Conservation (phyloP, 2,329 filamentous ascomycete species). For the Aspergillus sp. region DNA sequence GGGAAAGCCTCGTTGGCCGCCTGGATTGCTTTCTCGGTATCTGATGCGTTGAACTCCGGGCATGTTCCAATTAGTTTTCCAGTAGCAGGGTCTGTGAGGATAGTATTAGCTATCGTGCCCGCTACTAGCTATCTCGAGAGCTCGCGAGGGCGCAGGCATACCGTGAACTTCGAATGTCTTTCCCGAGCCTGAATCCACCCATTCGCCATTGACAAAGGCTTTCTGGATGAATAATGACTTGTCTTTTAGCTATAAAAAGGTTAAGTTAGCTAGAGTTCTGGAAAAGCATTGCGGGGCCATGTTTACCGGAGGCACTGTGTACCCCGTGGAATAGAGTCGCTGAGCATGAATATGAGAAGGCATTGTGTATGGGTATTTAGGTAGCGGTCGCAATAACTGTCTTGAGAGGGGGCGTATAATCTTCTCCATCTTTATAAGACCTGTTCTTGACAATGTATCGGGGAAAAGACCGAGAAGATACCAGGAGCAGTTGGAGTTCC, state of each 20-base stretch:
- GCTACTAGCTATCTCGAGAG: background rate
- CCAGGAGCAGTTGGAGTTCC: conserved; percentile 6
- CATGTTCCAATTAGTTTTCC: conserved; percentile 77
- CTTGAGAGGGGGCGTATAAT: conserved; percentile 36
- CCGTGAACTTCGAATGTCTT: conserved; percentile 87
- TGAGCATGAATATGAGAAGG: conserved; percentile 32
- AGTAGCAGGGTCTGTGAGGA: conserved; percentile 70
- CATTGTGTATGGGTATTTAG: conserved; percentile 37
- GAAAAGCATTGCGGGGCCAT: background rate
- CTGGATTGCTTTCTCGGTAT: conserved; percentile 77
- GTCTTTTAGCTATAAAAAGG: conserved; percentile 64
- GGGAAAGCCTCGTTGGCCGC: conserved; percentile 74
- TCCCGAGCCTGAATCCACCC: conserved; percentile 79
- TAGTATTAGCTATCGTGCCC: background rate
- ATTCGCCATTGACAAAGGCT: conserved; percentile 88
- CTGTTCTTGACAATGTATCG: background rate
- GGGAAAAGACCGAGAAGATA: background rate
- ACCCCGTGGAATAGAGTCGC: conserved; percentile 43
- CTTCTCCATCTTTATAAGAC: conserved; percentile 31
- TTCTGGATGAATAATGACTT: conserved; percentile 80
- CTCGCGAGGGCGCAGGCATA: conserved; percentile 32
- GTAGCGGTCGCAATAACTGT: conserved; percentile 35
- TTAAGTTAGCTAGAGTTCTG: conserved; percentile 4
- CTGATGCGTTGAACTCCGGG: conserved; percentile 74
- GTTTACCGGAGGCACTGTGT: conserved; percentile 40